Conservation (phyloP, 352 stramenopile species). For the Halophytophthora polymorphica region DNA sequence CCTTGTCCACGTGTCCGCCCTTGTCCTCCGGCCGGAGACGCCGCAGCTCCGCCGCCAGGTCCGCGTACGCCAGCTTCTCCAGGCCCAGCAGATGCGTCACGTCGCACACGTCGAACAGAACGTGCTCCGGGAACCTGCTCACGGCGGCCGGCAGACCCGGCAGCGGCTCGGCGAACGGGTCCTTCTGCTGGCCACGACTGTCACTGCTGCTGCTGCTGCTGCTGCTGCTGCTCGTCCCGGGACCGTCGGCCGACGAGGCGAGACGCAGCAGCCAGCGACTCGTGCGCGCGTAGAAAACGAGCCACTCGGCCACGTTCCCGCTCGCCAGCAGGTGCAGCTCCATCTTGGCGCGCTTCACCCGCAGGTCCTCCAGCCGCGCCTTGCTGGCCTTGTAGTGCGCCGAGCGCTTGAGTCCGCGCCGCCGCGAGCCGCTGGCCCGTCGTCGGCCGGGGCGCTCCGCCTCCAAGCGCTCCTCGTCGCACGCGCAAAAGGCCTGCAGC, state of each 20-base stretch:
- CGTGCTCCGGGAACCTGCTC: slow-evolving; percentile 61
- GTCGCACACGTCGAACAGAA: slow-evolving; percentile 74
- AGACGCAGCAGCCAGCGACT: slow-evolving; percentile 57
- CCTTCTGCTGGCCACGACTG: slow-evolving; percentile 28
- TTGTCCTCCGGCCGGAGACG: slow-evolving; percentile 1
- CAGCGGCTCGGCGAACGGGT: slow-evolving; percentile 40
- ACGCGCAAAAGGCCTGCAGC: slow-evolving; percentile 58
- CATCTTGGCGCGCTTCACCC: slow-evolving; percentile 40
- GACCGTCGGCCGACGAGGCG: no score
- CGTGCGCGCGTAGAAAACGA: slow-evolving; percentile 51
- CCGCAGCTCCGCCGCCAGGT: slow-evolving; percentile 23
- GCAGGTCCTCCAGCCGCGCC: slow-evolving; percentile 44
- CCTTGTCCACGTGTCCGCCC: no score
- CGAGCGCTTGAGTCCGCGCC: slow-evolving; percentile 36
- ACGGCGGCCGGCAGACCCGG: slow-evolving; percentile 46
- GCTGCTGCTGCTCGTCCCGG: no score
- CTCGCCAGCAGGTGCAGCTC: slow-evolving; percentile 59
- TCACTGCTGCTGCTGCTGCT: no score
- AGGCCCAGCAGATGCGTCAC: slow-evolving; percentile 54
- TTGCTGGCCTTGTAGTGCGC: slow-evolving; percentile 64
- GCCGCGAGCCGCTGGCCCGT: slow-evolving; percentile 13
- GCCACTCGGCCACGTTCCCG: slow-evolving; percentile 49
- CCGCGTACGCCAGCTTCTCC: slow-evolving; percentile 33
- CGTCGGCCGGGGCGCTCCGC: slow-evolving; percentile 23
- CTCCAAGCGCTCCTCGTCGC: slow-evolving; percentile 51